Evolutionary conservation across 805 yeast species (phyloP).

Genomic region (Wickerhamiella nectarea): DNA sequence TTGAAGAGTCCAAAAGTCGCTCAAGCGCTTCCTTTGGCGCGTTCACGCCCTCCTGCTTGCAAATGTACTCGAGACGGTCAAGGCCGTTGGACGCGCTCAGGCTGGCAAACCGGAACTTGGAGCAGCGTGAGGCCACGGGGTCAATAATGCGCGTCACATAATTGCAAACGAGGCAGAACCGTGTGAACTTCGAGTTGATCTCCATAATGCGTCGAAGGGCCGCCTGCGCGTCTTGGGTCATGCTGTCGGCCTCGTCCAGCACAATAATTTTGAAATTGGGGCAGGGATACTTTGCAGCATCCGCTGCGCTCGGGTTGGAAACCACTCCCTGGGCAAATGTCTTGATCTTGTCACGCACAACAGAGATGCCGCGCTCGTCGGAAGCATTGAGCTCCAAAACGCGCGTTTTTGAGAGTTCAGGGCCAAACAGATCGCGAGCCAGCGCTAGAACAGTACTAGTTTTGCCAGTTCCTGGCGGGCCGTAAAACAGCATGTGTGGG

Average conservation of each 20-base stretch:
- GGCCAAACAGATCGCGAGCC: slow-evolving; percentile 77
- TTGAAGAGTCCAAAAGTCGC: slow-evolving; percentile 55
- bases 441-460: slow-evolving; percentile 80
- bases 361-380: slow-evolving; percentile 95
- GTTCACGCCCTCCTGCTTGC: slow-evolving; percentile 35
- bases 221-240: slow-evolving; percentile 90
- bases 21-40: slow-evolving; percentile 38
- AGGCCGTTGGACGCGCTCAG: slow-evolving; percentile 61
- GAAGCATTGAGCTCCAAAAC: slow-evolving; percentile 91
- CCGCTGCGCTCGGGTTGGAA: slow-evolving; percentile 63
- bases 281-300: slow-evolving; percentile 67
- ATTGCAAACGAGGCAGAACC: slow-evolving; percentile 91
- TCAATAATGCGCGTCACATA: slow-evolving; percentile 94
- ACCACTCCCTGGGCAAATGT: slow-evolving; percentile 81
- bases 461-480: slow-evolving; percentile 92
- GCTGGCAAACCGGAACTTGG: slow-evolving; percentile 81
- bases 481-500: slow-evolving; percentile 76
- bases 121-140: slow-evolving; percentile 91
- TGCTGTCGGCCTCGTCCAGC: slow-evolving; percentile 89
- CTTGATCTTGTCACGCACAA: slow-evolving; percentile 94
- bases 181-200: slow-evolving; percentile 53
- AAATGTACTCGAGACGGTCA: slow-evolving; percentile 48
- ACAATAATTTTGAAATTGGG: slow-evolving; percentile 72
- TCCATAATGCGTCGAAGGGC: slow-evolving; percentile 81
- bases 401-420: slow-evolving; percentile 61